A percentile compares a stretch with the other conserved stretches of the same genome.
Evolutionary conservation across 345 rosid genomes (phyloP).

Genomic region (Heritiera littoralis): DNA sequence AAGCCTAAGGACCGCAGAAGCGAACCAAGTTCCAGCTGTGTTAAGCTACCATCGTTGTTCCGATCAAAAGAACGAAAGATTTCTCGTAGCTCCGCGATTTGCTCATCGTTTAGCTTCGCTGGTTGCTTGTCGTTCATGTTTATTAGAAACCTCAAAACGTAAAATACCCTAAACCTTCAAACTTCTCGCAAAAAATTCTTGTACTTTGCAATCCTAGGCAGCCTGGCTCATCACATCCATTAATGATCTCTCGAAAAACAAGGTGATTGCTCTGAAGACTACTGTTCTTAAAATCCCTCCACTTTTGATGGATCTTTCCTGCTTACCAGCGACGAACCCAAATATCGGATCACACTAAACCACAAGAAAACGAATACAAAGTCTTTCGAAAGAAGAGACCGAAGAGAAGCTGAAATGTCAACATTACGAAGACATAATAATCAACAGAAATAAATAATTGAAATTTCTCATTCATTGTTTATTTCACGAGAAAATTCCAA

Average conservation of each 20-base stretch:
- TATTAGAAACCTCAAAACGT: neutral
- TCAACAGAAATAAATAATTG: neutral
- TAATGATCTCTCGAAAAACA: neutral
- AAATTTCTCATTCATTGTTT: neutral
- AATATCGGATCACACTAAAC: slow-evolving; percentile 28
- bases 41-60: slow-evolving; percentile 85
- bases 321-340: slow-evolving; percentile 26
- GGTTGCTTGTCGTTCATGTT: slow-evolving; percentile 55
- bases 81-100: slow-evolving; percentile 73
- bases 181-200: neutral
- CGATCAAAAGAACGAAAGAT: slow-evolving; percentile 84
- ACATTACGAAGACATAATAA: neutral
- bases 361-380: neutral
- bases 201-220: neutral
- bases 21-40: slow-evolving; percentile 86
- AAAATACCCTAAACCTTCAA: neutral
- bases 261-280: slow-evolving; percentile 20
- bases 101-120: slow-evolving; percentile 68
- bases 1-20: slow-evolving; percentile 76
- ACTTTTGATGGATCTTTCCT: slow-evolving; percentile 30
- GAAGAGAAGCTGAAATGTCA: neutral
- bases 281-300: slow-evolving; percentile 21
- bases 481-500: neutral
- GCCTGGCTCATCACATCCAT: neutral
- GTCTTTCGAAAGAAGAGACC: neutral